These are phyloP conservation scores for Candida nonsorbophila DNA, from an alignment of 805 yeast species.

Conservation along the genomic window DNA sequence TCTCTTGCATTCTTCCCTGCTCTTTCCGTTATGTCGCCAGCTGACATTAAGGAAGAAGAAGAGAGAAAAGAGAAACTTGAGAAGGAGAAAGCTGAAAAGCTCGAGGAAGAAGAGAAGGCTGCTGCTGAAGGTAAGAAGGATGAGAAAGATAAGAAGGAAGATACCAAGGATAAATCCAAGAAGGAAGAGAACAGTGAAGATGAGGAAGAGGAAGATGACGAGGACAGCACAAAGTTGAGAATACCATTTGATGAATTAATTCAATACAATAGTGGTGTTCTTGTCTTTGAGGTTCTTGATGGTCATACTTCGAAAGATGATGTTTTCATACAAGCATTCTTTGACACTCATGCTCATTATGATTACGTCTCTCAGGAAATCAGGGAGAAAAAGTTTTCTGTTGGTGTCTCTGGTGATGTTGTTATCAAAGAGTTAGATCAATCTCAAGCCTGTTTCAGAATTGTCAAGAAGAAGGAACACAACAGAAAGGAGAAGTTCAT, in stretches of 20 bases:
- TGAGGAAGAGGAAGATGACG: conserved; percentile 19
- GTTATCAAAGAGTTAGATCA: conserved; percentile 71
- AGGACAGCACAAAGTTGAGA: conserved; percentile 7
- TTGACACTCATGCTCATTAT: conserved; percentile 70
- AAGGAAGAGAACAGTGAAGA: conserved; percentile 30
- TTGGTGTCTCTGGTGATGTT: conserved; percentile 61
- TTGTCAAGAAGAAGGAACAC: conserved; percentile 49
- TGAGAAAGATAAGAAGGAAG: conserved; percentile 7
- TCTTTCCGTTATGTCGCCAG: conserved; percentile 70
- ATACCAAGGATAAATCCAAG: conserved; percentile 13
- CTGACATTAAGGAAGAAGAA: conserved; percentile 59
- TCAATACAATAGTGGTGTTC: conserved; percentile 66
- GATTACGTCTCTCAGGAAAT: conserved; percentile 54
- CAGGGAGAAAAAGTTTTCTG: conserved; percentile 35
- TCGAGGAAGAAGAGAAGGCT: conserved; percentile 21
- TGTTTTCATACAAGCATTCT: conserved; percentile 65
- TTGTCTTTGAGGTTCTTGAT: conserved; percentile 60
- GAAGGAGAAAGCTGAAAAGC: conserved; percentile 30
- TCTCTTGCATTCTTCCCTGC: conserved; percentile 79
- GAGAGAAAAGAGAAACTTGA: conserved; percentile 29
- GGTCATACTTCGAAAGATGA: conserved; percentile 53
- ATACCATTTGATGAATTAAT: conserved; percentile 55
- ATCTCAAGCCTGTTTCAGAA: conserved; percentile 60
- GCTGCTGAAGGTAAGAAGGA: conserved; percentile 25
- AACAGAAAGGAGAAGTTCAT: conserved; percentile 54